A percentile compares a stretch with the other conserved stretches of the same genome.
These are phyloP conservation scores for Corymbia maculata DNA, from an alignment of 345 rosid genomes.

Conservation along the genomic window DNA sequence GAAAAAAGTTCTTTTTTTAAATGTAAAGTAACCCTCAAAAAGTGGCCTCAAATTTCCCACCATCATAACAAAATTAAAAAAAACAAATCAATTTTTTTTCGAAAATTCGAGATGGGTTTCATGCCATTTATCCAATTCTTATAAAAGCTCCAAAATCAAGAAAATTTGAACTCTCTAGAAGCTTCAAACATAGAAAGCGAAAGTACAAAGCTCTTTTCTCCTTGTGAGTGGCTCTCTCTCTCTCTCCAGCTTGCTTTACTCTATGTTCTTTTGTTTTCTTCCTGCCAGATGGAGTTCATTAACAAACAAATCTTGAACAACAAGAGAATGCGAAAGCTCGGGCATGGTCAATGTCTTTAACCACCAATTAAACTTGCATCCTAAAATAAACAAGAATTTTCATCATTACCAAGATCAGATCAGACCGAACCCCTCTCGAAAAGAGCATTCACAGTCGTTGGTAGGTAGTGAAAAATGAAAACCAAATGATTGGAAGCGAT, in stretches of 20 bases:
- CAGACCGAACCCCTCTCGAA: not conserved
- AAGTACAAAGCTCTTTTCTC: not conserved
- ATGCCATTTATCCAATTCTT: not conserved
- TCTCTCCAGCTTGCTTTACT: not conserved
- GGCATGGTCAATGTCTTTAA: not conserved
- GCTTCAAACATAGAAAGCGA: not conserved
- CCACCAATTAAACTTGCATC: not conserved
- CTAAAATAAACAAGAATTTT: not conserved
- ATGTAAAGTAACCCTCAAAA: not conserved
- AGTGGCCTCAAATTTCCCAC: not conserved
- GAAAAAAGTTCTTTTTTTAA: not conserved
- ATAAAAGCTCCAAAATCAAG: not conserved
- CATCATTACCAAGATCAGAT: not conserved
- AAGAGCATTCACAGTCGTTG: not conserved
- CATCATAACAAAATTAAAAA: not conserved
- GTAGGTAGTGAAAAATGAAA: not conserved
- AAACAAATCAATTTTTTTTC: not conserved
- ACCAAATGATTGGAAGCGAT: not conserved
- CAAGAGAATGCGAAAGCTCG: not conserved
- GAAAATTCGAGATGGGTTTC: not conserved
- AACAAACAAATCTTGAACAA: not conserved
- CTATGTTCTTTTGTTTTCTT: not conserved
- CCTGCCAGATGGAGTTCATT: not conserved
- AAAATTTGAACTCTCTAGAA: not conserved
- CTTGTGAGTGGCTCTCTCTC: not conserved